These are phyloP conservation scores for Corniculantispora saksenae DNA, from an alignment of 2,329 filamentous ascomycete species.

Conservation along the genomic window DNA sequence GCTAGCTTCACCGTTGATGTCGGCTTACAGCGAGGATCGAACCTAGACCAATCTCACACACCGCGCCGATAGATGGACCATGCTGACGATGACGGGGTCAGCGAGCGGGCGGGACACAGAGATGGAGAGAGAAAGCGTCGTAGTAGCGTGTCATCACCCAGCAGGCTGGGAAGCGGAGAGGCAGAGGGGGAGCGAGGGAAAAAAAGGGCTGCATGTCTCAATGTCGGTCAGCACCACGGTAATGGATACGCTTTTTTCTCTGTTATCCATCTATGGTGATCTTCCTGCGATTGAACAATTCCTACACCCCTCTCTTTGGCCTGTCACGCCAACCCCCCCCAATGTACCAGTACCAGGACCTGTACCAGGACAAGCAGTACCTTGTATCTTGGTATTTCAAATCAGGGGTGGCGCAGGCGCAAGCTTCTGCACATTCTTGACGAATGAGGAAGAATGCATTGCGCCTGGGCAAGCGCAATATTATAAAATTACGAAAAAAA, in stretches of 20 bases:
- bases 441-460: not conserved
- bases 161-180: not conserved
- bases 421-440: not conserved
- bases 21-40: not conserved
- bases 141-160: not conserved
- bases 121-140: too few relatives aligned
- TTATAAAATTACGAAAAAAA: not conserved
- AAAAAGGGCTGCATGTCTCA: conserved; percentile 6
- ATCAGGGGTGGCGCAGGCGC: not conserved
- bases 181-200: not conserved
- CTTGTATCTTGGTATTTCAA: not conserved
- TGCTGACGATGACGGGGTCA: not conserved
- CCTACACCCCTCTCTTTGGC: not conserved
- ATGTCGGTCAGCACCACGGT: conserved; percentile 1
- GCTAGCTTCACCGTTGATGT: not conserved
- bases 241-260: not conserved
- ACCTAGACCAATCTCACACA: conserved; percentile 4
- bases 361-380: not conserved
- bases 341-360: not conserved
- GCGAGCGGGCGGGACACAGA: not conserved
- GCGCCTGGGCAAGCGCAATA: not conserved
- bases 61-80: not conserved
- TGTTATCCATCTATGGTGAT: not conserved
- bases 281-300: not conserved
- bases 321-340: not conserved